These are phyloP conservation scores for Ramaria sp. DNA, from an alignment of 768 basidiomycete species.

Conservation along the genomic window DNA sequence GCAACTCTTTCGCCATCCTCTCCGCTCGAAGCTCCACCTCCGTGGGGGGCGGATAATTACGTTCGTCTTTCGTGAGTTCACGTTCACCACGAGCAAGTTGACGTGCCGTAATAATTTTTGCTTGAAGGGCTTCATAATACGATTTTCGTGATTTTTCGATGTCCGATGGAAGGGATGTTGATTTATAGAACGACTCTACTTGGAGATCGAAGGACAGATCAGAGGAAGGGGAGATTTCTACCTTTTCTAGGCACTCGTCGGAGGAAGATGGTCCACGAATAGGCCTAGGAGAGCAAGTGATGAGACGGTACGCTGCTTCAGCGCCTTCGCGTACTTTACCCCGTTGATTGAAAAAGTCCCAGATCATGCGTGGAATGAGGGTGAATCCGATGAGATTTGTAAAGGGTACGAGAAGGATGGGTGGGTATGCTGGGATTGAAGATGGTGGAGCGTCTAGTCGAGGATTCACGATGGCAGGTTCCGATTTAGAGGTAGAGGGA, in stretches of 20 bases:
- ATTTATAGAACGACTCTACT: conserved; percentile 60
- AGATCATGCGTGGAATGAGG: conserved; percentile 82
- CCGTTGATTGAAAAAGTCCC: conserved; percentile 87
- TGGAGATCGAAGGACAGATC: conserved; percentile 70
- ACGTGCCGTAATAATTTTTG: conserved; percentile 59
- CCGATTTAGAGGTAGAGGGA: conserved; percentile 12
- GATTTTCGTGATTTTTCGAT: conserved; percentile 59
- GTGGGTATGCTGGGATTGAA: conserved; percentile 60
- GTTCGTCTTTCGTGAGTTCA: conserved; percentile 81
- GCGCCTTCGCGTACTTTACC: conserved; percentile 70
- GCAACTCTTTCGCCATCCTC: conserved; percentile 77
- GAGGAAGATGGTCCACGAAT: conserved; percentile 29
- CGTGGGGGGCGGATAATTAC: conserved; percentile 64
- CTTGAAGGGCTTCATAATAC: conserved; percentile 65
- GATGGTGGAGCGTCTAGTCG: conserved; percentile 37
- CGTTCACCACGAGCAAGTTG: conserved; percentile 63
- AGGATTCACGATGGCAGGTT: conserved; percentile 15
- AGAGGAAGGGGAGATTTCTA: conserved; percentile 15
- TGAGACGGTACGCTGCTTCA: conserved; percentile 67
- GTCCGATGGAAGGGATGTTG: conserved; percentile 40
- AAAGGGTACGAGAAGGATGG: conserved; percentile 68
- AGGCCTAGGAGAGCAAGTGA: conserved; percentile 51
- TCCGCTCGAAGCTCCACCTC: conserved; percentile 86
- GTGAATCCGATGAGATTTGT: conserved; percentile 69
- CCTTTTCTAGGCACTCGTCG: conserved; percentile 8